These are phyloP conservation scores for Seiridium cupressi DNA, from an alignment of 2,329 filamentous ascomycete genomes.

Conservation along the genomic window DNA sequence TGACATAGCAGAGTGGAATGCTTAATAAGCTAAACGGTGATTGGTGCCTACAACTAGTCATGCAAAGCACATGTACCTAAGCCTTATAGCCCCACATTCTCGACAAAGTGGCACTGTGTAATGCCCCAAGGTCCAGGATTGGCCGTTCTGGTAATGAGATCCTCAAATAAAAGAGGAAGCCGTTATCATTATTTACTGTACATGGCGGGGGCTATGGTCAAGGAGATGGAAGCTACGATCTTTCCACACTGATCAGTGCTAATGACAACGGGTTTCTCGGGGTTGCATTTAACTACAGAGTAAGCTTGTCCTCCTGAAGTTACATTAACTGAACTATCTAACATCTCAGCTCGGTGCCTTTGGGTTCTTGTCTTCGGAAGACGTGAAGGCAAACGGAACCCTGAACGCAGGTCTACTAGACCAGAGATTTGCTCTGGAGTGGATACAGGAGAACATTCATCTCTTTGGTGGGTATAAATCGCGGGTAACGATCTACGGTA, in stretches of 20 bases:
- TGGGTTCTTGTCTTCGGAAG: constrained; percentile 3
- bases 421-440: constrained; percentile 44
- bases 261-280: background rate
- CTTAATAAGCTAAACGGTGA: background rate
- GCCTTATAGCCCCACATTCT: background rate
- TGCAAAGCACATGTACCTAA: background rate
- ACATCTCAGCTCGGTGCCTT: background rate
- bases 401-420: background rate
- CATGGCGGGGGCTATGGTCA: background rate
- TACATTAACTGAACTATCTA: too few relatives aligned
- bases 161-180: background rate
- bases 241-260: background rate
- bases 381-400: background rate
- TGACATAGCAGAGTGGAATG: background rate
- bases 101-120: background rate
- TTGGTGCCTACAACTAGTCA: background rate
- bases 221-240: background rate
- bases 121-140: background rate
- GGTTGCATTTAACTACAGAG: background rate
- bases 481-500: constrained; percentile 53
- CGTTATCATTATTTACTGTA: background rate
- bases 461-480: constrained; percentile 50
- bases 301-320: background rate
- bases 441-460: constrained; percentile 50
- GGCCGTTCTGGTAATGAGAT: background rate